Evolutionary conservation across 2,329 filamentous ascomycete genomes (phyloP).

Genomic region (Ophiostoma sp.): DNA sequence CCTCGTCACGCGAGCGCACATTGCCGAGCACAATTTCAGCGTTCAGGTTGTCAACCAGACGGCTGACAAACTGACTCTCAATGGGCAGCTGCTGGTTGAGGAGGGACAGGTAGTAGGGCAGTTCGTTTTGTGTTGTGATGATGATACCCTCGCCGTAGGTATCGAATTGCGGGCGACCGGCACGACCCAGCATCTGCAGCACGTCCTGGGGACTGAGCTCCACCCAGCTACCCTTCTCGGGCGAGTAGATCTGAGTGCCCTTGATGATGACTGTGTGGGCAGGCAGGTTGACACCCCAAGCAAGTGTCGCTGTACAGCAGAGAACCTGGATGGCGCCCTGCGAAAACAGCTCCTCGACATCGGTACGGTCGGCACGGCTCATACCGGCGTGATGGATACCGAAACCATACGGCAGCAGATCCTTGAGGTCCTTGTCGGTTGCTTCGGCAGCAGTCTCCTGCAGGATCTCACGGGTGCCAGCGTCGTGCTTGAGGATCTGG

Average conservation of each 20-base stretch:
- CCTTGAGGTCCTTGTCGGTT: slow-evolving; percentile 82
- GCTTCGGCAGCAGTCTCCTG: slow-evolving; percentile 78
- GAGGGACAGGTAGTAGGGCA: slow-evolving; percentile 94
- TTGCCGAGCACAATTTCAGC: slow-evolving; percentile 95
- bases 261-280: slow-evolving; percentile 99
- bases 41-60: slow-evolving; percentile 90
- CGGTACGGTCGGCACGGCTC: slow-evolving; percentile 88
- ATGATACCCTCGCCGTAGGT: slow-evolving; percentile 98
- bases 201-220: slow-evolving; percentile 97
- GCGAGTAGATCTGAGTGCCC: slow-evolving; percentile 95
- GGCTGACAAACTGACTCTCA: slow-evolving; percentile 91
- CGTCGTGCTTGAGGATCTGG: slow-evolving; percentile 88
- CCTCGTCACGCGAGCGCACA: slow-evolving; percentile 84
- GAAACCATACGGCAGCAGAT: slow-evolving; percentile 90
- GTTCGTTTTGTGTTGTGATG: slow-evolving; percentile 89
- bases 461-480: slow-evolving; percentile 82
- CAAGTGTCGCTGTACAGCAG: slow-evolving; percentile 94
- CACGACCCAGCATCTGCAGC: slow-evolving; percentile 96
- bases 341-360: slow-evolving; percentile 90
- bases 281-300: slow-evolving; percentile 97
- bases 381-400: slow-evolving; percentile 98
- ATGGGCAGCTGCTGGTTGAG: slow-evolving; percentile 97
- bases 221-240: slow-evolving; percentile 97
- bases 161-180: slow-evolving; percentile 92
- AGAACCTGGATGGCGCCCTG: slow-evolving; percentile 90